phyloP scores from a whole-genome alignment of 371 early-diverging fungal species.

The Apophysomyces elegans region DNA sequence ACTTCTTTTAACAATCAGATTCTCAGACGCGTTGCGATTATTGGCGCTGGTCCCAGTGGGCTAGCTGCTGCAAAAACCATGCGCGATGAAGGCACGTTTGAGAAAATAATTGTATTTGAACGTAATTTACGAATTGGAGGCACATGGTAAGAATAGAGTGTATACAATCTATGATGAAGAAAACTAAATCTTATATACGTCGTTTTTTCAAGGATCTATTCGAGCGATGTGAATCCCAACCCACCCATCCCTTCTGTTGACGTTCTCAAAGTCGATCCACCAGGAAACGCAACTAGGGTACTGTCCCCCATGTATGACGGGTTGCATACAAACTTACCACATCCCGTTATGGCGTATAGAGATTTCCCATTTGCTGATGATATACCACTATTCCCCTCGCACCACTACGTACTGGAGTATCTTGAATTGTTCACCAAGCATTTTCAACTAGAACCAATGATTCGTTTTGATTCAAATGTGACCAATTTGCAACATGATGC shows the following conservation, averaged over 20 bases:
- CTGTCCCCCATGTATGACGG: conserved; percentile 57
- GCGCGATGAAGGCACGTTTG: conserved; percentile 38
- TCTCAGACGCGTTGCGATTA: conserved; percentile 46
- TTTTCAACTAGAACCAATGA: conserved; percentile 26
- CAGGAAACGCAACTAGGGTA: conserved; percentile 20
- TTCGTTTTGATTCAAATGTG: conserved; percentile 57
- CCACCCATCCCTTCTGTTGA: conserved; percentile 39
- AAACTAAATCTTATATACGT: not conserved
- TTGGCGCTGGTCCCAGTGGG: conserved; percentile 56
- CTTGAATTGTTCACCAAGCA: conserved; percentile 37
- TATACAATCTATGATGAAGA: not conserved
- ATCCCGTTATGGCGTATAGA: conserved; percentile 58
- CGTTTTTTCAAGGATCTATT: conserved; percentile 40
- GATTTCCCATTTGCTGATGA: conserved; percentile 49
- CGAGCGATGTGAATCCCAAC: conserved; percentile 28
- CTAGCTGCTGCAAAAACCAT: conserved; percentile 43
- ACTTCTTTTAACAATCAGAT: not conserved
- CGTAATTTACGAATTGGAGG: conserved; percentile 44
- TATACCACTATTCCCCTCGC: conserved; percentile 46
- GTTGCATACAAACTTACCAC: conserved; percentile 65
- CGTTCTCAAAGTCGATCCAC: conserved; percentile 35
- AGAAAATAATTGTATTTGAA: conserved; percentile 48
- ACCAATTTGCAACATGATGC: conserved; percentile 24
- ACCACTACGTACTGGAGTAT: conserved; percentile 52
- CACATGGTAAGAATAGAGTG: conserved; percentile 39